These are phyloP conservation scores for Torulaspora indica DNA, from an alignment of 805 yeast genomes.

Conservation along the genomic window DNA sequence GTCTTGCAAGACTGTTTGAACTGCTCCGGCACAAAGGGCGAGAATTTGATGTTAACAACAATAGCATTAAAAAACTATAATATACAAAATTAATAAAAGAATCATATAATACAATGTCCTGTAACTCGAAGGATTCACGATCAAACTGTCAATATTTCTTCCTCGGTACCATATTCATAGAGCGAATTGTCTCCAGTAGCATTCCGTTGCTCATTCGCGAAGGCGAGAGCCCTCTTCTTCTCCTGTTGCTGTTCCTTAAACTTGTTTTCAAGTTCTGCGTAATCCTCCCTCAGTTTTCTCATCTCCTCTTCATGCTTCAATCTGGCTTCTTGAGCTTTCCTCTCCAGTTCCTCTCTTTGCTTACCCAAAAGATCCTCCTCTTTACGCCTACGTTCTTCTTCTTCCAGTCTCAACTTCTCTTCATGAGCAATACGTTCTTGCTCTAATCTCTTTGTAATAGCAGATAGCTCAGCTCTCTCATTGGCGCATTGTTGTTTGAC, in stretches of 20 bases:
- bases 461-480: conserved; percentile 26
- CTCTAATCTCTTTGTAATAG: conserved; percentile 29
- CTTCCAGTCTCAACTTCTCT: conserved; percentile 24
- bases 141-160: conserved; percentile 19
- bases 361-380: conserved; percentile 25
- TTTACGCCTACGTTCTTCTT: conserved; percentile 25
- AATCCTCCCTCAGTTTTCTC: conserved; percentile 18
- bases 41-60: too few species aligned
- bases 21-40: too few species aligned
- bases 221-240: conserved; percentile 8
- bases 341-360: conserved; percentile 27
- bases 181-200: conserved; percentile 16
- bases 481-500: conserved; percentile 32
- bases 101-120: not conserved
- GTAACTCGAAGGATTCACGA: too few species aligned
- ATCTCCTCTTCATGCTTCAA: conserved; percentile 25
- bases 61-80: not conserved
- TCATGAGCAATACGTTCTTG: conserved; percentile 28
- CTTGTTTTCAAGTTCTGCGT: conserved; percentile 19
- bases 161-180: conserved; percentile 26
- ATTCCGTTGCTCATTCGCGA: not conserved
- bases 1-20: too few species aligned
- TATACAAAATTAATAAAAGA: not conserved
- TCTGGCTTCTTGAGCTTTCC: conserved; percentile 17
- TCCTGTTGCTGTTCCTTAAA: conserved; percentile 18